A percentile compares a stretch with the other conserved stretches of the same genome.
phyloP scores from a whole-genome alignment of 2,329 filamentous ascomycete genomes.

The Didymella segeticola region DNA sequence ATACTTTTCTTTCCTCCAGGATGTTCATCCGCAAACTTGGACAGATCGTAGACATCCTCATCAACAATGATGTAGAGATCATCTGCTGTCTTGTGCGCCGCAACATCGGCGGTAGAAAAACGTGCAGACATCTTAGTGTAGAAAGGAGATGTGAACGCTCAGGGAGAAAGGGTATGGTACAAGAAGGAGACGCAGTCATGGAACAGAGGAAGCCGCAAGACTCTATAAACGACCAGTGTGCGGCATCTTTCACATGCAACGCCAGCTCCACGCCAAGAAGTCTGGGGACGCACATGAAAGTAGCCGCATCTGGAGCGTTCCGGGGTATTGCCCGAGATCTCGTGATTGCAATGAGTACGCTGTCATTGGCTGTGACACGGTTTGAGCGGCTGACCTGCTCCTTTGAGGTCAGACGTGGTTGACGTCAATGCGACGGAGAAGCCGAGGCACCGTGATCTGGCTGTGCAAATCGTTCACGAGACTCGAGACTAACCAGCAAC shows the following conservation, averaged over 20 bases:
- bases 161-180: constrained; percentile 20
- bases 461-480: constrained; percentile 4
- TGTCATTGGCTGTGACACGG: constrained; percentile 35
- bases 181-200: constrained; percentile 23
- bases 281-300: constrained; percentile 34
- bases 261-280: constrained; percentile 35
- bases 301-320: constrained; percentile 36
- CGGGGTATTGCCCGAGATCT: constrained; percentile 36
- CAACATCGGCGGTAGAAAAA: constrained; percentile 84
- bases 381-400: constrained; percentile 32
- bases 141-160: constrained; percentile 14
- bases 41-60: constrained; percentile 94
- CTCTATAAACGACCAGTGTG: constrained; percentile 30
- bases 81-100: constrained; percentile 87
- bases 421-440: constrained; percentile 37
- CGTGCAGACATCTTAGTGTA: constrained; percentile 76
- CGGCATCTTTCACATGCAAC: constrained; percentile 47
- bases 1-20: constrained; percentile 75
- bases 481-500: no score
- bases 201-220: constrained; percentile 26
- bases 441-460: constrained; percentile 35
- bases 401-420: constrained; percentile 24
- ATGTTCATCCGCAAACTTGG: constrained; percentile 65
- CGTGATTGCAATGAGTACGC: constrained; percentile 33
- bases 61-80: constrained; percentile 91